A percentile compares a stretch with the other conserved stretches of the same genome.
phyloP scores from a whole-genome alignment of 2,329 filamentous ascomycete species.

The Cercospora sesami region DNA sequence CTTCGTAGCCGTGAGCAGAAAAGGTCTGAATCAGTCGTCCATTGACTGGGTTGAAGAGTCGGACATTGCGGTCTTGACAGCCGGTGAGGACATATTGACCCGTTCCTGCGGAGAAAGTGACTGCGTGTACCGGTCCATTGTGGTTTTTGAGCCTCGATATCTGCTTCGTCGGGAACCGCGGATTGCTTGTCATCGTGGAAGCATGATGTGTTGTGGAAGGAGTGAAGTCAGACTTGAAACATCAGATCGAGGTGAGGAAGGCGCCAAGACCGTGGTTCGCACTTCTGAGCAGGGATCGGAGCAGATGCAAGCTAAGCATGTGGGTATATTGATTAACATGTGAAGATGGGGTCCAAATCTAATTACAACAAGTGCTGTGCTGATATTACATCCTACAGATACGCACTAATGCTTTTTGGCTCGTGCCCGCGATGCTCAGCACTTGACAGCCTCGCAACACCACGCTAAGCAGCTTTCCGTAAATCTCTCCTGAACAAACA shows the following conservation, averaged over 20 bases:
- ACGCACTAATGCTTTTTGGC: conserved; percentile 20
- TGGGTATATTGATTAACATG: not conserved
- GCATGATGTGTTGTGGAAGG: conserved; percentile 5
- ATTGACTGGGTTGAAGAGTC: conserved; percentile 74
- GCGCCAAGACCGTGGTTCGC: not conserved
- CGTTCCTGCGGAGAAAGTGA: conserved; percentile 52
- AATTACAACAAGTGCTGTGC: conserved; percentile 4
- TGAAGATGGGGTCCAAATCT: conserved; percentile 2
- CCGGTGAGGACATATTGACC: conserved; percentile 71
- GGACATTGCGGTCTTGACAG: conserved; percentile 78
- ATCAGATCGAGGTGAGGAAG: not conserved
- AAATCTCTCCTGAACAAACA: conserved; percentile 24
- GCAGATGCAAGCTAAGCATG: not conserved
- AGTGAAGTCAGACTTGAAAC: not conserved
- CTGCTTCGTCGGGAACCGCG: conserved; percentile 32
- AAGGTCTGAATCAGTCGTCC: conserved; percentile 77
- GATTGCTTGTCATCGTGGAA: conserved; percentile 20
- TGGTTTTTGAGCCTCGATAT: conserved; percentile 38
- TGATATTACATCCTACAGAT: conserved; percentile 24
- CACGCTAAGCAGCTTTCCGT: conserved; percentile 18
- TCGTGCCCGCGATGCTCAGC: conserved; percentile 25
- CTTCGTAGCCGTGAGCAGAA: conserved; percentile 85
- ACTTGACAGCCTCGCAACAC: conserved; percentile 25
- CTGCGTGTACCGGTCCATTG: conserved; percentile 46
- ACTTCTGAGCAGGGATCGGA: not conserved